Percentiles rank a stretch among this genome's conserved stretches.
phyloP scores from a whole-genome alignment of 345 rosid genomes.

The Kernera saxatilis region DNA sequence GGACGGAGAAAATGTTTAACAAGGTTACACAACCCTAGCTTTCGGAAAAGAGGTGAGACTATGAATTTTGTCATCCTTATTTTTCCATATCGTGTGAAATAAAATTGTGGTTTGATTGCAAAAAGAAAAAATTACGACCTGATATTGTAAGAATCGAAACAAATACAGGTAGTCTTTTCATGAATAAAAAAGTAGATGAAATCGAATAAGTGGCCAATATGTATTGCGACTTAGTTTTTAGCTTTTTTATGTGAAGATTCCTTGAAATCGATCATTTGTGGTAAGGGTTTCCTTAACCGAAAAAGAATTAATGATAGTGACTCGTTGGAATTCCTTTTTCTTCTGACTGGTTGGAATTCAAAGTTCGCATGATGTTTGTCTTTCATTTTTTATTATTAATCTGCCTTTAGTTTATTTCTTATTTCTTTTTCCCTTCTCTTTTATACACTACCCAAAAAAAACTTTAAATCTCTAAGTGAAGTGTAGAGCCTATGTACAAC shows the following conservation, averaged over 20 bases:
- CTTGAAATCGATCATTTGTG: slow-evolving; percentile 17
- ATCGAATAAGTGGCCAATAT: slow-evolving; percentile 9
- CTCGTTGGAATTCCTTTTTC: not conserved
- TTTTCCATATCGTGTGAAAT: not conserved
- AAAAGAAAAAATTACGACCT: not conserved
- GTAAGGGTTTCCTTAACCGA: slow-evolving; percentile 28
- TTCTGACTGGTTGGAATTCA: slow-evolving; percentile 17
- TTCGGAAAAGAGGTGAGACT: not conserved
- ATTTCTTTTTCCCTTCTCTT: not conserved
- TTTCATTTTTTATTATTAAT: not conserved
- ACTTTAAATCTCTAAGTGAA: not conserved
- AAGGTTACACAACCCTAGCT: not conserved
- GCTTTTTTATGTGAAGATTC: slow-evolving; percentile 12
- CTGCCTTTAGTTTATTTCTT: not conserved
- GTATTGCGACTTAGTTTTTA: not conserved
- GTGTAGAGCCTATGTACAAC: not conserved
- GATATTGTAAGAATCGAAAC: not conserved
- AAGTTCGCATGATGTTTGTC: slow-evolving; percentile 8
- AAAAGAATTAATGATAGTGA: slow-evolving; percentile 26
- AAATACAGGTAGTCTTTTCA: not conserved
- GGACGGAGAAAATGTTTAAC: not conserved
- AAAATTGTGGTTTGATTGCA: not conserved
- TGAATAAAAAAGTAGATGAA: not conserved
- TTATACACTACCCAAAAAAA: not conserved
- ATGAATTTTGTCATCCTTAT: not conserved